A percentile compares a stretch with the other conserved stretches of the same genome.
Evolutionary conservation across 116 monocot genomes (phyloP).

Genomic region (Phalaenopsis hybrid): DNA sequence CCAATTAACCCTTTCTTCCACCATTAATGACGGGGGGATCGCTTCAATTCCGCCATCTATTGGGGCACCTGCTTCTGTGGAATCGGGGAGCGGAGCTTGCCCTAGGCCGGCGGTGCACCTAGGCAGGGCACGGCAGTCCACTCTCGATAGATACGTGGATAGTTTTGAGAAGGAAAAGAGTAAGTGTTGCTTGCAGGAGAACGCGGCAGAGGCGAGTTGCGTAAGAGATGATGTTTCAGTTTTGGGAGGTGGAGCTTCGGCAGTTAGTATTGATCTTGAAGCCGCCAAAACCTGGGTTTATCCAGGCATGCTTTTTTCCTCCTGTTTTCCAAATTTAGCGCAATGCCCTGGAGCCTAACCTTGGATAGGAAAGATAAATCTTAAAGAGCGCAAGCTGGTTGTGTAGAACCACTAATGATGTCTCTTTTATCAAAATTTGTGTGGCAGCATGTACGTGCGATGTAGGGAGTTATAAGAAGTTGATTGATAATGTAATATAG

Average conservation of each 20-base stretch:
- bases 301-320: conserved; percentile 41
- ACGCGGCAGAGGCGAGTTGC: not conserved
- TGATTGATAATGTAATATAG: not conserved
- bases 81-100: not conserved
- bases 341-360: not conserved
- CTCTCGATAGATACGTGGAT: conserved; percentile 71
- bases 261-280: conserved; percentile 66
- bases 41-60: not conserved
- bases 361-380: not conserved
- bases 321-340: not conserved
- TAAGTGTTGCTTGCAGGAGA: not conserved
- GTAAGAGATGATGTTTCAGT: conserved; percentile 5
- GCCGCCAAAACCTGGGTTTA: conserved; percentile 93
- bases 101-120: conserved; percentile 10
- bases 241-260: conserved; percentile 13
- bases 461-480: not conserved
- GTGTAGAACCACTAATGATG: no score
- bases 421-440: not conserved
- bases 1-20: conserved; percentile 7
- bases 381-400: not conserved
- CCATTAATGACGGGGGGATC: conserved; percentile 4
- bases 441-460: not conserved
- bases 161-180: conserved; percentile 20
- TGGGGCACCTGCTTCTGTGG: not conserved
- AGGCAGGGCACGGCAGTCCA: conserved; percentile 48